Base-by-base conservation (phyloP, 768 basidiomycete genomes). In the Lanmaoa pseudosensibilis region DNA sequence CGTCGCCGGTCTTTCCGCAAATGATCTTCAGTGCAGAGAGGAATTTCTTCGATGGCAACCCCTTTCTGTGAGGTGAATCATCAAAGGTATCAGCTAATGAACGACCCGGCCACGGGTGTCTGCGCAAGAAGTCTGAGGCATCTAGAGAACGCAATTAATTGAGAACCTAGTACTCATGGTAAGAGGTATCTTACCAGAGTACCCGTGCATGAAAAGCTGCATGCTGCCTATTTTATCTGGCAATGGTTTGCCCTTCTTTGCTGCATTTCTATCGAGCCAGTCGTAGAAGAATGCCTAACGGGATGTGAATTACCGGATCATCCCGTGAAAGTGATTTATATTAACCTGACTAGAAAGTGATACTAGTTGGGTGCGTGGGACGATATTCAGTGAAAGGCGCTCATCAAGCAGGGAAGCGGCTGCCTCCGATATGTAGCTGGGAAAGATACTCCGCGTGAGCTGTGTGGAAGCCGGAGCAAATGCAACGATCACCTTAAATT, bases 181-280 rank as follows among this genome's bases (percentile, higher is more conserved):
- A 16, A 52, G 32, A 27, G 10, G 55, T 44, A 23, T 50, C n/a
- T 30, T 63, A 84, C 91, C 91, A 74, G 84, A 82, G 65, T 80
- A 95, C 15, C 93, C 92, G 61, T 91, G 83, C 65, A 94, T 73
- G 73, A 96, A 95, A 52, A 84, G 86, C 65, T 96, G 94, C 84
- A 94, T 87, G 64, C 88, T 91, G 9, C 94, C 94, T 48, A 94
- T 87, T 74, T 96, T 96, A 56, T 90, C 90, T 23, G 91, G 91
- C 19, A 94, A 70, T 2, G 81, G 79, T 65, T 92, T 92, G 7
- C 89, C 90, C 64, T 94, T 92, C 74, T 92, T 94, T 11, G 81
- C 81, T 5, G 83, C 89, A 66, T 75, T 90, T 56, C 92, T 78
- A 64, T 95, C 93, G 30, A 93, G 75, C 92, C 92, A 95, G 65